Percentiles rank a stretch among this genome's conserved stretches.
These are phyloP conservation scores for Hypoxylon sp. DNA, from an alignment of 2,329 filamentous ascomycete species.

Conservation along the genomic window DNA sequence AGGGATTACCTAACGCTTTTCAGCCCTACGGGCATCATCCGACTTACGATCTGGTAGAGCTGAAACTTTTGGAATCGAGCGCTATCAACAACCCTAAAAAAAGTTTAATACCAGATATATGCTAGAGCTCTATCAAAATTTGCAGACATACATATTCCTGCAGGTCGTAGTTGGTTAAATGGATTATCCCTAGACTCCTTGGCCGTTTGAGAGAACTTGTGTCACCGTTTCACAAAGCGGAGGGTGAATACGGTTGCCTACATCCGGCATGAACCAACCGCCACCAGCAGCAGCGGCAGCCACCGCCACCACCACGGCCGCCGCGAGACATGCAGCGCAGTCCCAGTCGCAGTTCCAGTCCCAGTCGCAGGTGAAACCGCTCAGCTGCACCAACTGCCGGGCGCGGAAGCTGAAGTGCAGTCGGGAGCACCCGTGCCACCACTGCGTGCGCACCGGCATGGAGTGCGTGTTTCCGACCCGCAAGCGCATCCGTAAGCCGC, in stretches of 20 bases:
- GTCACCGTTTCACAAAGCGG: background rate
- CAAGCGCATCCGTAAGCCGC: conserved; percentile 57
- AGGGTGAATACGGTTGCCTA: background rate
- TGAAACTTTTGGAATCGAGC: background rate
- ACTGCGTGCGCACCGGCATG: conserved; percentile 61
- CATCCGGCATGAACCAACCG: conserved; percentile 14
- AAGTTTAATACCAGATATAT: background rate
- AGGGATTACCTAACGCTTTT: background rate
- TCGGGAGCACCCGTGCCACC: conserved; percentile 65
- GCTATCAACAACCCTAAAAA: background rate
- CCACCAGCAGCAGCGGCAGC: conserved; percentile 7
- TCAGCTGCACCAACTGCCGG: conserved; percentile 71
- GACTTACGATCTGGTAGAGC: background rate
- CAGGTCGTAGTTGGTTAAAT: background rate
- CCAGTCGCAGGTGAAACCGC: conserved; percentile 49
- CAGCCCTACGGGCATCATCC: background rate
- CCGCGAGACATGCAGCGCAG: background rate
- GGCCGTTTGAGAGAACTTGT: background rate
- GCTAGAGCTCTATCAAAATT: background rate
- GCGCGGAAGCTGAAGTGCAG: conserved; percentile 72
- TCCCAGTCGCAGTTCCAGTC: conserved; percentile 17
- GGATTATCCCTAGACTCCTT: background rate
- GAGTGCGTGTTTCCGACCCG: conserved; percentile 62
- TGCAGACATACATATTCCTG: background rate
- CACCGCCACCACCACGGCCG: no score